These are phyloP conservation scores for Tylopilus sp. DNA, from an alignment of 768 basidiomycete species.

Conservation along the genomic window DNA sequence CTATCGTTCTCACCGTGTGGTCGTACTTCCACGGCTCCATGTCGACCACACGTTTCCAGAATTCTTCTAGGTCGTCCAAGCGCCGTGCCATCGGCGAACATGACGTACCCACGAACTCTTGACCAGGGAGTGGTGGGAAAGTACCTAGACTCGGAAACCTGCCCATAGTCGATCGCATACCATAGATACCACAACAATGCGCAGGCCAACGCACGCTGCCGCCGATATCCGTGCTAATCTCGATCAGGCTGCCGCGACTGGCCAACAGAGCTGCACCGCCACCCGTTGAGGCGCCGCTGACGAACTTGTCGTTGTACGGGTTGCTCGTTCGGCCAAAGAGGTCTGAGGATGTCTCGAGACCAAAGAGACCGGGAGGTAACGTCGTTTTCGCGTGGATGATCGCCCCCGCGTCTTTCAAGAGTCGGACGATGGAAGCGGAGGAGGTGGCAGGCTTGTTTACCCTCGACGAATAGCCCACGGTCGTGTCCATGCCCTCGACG, in stretches of 20 bases:
- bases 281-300: constrained; percentile 48
- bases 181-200: constrained; percentile 45
- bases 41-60: constrained; percentile 41
- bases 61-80: constrained; percentile 39
- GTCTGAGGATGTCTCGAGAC: constrained; percentile 41
- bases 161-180: constrained; percentile 37
- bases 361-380: constrained; percentile 40
- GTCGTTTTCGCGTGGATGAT: constrained; percentile 42
- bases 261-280: constrained; percentile 51
- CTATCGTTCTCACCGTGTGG: constrained; percentile 30
- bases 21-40: constrained; percentile 45
- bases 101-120: constrained; percentile 35
- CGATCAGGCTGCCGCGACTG: constrained; percentile 40
- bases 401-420: constrained; percentile 41
- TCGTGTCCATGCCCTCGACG: constrained; percentile 45
- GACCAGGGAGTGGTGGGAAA: constrained; percentile 33
- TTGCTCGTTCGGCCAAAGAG: constrained; percentile 47
- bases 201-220: constrained; percentile 50
- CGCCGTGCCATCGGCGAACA: constrained; percentile 41
- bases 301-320: constrained; percentile 41
- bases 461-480: constrained; percentile 40
- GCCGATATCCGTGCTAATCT: constrained; percentile 48
- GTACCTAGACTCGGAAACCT: constrained; percentile 37
- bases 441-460: constrained; percentile 33
- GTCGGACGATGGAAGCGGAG: constrained; percentile 38